phyloP scores from a whole-genome alignment of 2,329 filamentous ascomycete genomes.

The Teratosphaeria epicoccoides region DNA sequence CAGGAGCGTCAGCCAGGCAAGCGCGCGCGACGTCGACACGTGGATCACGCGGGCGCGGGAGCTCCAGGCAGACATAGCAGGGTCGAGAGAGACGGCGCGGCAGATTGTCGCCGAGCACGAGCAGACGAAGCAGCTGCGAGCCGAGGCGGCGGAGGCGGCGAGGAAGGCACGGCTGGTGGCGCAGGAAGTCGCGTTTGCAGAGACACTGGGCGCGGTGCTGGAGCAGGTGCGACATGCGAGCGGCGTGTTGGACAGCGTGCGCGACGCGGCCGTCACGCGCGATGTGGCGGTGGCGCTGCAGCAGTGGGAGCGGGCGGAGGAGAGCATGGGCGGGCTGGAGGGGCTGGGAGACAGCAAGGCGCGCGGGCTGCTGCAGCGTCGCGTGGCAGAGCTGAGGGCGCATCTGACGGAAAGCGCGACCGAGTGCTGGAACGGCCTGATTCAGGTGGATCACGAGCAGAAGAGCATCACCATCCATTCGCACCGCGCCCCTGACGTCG shows the following conservation, averaged over 20 bases:
- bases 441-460: slow-evolving; percentile 50
- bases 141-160: slow-evolving; percentile 51
- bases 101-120: slow-evolving; percentile 73
- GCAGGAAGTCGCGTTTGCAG: slow-evolving; percentile 50
- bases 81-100: slow-evolving; percentile 66
- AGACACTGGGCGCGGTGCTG: slow-evolving; percentile 40
- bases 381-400: slow-evolving; percentile 55
- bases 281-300: slow-evolving; percentile 39
- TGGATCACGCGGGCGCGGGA: slow-evolving; percentile 81
- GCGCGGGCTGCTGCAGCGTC: slow-evolving; percentile 53
- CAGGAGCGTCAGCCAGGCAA: slow-evolving; percentile 62
- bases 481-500: not conserved
- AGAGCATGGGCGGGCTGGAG: slow-evolving; percentile 48
- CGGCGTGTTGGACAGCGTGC: slow-evolving; percentile 37
- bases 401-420: slow-evolving; percentile 57
- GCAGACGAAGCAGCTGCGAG: slow-evolving; percentile 52
- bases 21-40: slow-evolving; percentile 66
- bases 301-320: slow-evolving; percentile 38
- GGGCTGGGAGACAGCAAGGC: slow-evolving; percentile 52
- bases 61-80: slow-evolving; percentile 74
- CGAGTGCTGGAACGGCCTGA: slow-evolving; percentile 58
- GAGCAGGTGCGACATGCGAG: slow-evolving; percentile 43
- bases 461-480: slow-evolving; percentile 45
- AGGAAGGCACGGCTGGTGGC: slow-evolving; percentile 46
- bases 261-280: slow-evolving; percentile 34